Evolutionary conservation across 306 rosid species (phyloP), one percentile per base, ranked within the genome.

Genomic region (Dryas drummondii): DNA sequence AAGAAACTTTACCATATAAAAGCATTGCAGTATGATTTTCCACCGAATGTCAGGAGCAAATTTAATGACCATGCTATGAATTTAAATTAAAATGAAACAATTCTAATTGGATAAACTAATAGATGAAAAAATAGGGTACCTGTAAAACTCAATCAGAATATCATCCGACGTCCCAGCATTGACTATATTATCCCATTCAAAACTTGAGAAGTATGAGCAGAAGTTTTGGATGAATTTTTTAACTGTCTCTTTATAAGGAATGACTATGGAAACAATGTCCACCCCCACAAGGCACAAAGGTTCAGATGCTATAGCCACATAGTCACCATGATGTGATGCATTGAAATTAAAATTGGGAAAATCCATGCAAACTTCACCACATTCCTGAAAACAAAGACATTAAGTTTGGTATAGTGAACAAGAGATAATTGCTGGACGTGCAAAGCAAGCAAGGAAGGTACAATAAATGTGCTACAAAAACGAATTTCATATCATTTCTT

Each of bases 341-440:
- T 90, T 91, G 84, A 91, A 94, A 84, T 91, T 94, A 71, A 94
- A 94, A 87, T 91, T 94, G 59, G 97, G 97, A 55, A 86, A 90
- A 57, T 75, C 78, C 6, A 57, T 11, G 59, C 51, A 80, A 66
- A 66, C 53, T 46, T 75, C 71, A 50, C 73, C 83, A 74, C 66
- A 78, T 55, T 82, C 97, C 96, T 92, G 89, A 68, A 82, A 80
- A 40, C 5, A 19, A 67, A 76, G 40, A 8, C 37, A 63, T 14
- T 19, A 71, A 19, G n/a, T 6, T 0, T 5, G 26, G 14, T 42
- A 19, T 27, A 37, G n/a, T 27, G n/a, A 61, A 71, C 26, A 57
- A 9, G 56, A 26, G 27, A 41, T 45, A 7, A 10, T 13, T 46
- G 7, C 16, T 54, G 49, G 82, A 50, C 50, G 47, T 26, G 26